Conservation (phyloP, 306 rosid genomes). For the Trifolium repens region DNA sequence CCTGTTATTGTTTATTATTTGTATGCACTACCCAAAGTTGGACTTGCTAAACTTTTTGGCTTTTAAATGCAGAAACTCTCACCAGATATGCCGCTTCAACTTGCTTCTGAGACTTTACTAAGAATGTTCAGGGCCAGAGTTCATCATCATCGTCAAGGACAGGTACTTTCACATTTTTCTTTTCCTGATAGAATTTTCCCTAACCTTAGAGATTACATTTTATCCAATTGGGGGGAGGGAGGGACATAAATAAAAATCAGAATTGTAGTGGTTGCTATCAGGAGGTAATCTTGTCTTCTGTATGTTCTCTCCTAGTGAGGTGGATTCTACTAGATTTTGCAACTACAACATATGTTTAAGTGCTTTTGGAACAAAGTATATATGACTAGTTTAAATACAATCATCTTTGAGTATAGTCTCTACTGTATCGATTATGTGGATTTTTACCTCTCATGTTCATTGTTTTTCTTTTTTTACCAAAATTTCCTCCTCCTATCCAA, state of each 20-base stretch:
- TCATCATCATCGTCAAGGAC: slow-evolving; percentile 94
- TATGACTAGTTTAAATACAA: slow-evolving; percentile 4
- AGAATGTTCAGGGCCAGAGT: slow-evolving; percentile 93
- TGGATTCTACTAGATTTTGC: slow-evolving; percentile 28
- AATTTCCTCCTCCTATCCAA: not conserved
- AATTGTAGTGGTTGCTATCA: slow-evolving; percentile 18
- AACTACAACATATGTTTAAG: not conserved
- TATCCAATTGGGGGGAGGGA: no score
- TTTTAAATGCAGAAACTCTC: slow-evolving; percentile 74
- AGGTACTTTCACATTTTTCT: slow-evolving; percentile 52
- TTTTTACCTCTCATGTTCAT: slow-evolving; percentile 22
- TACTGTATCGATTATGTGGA: slow-evolving; percentile 6
- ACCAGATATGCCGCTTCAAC: slow-evolving; percentile 95
- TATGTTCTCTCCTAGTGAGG: slow-evolving; percentile 8
- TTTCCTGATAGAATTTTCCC: slow-evolving; percentile 24
- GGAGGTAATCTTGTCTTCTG: slow-evolving; percentile 22
- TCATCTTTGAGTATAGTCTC: slow-evolving; percentile 16
- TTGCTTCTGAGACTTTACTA: slow-evolving; percentile 90
- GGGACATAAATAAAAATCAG: not conserved
- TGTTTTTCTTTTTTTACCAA: slow-evolving; percentile 14
- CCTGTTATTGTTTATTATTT: not conserved
- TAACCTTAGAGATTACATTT: not conserved
- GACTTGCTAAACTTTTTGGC: slow-evolving; percentile 36
- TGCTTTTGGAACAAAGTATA: not conserved
- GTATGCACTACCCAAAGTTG: slow-evolving; percentile 6